phyloP scores from a whole-genome alignment of 192 early-diverging fungal genomes.

The Piromyces finnis region DNA sequence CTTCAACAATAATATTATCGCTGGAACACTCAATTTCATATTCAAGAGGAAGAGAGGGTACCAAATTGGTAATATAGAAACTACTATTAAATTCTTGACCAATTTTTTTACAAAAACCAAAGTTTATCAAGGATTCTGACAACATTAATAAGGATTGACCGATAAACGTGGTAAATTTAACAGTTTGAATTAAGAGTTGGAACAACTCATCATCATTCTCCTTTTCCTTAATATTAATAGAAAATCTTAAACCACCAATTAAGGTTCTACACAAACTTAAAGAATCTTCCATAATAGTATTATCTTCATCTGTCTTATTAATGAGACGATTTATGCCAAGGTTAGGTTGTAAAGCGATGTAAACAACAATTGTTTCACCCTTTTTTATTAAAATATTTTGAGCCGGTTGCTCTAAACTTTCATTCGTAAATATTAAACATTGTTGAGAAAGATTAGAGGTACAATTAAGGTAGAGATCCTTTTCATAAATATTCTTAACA shows the following conservation, averaged over 20 bases:
- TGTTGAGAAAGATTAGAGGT: slow-evolving; percentile 65
- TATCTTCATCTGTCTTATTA: neutral
- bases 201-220: slow-evolving; percentile 9
- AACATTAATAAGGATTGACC: slow-evolving; percentile 58
- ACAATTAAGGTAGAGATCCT: slow-evolving; percentile 49
- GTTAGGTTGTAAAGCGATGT: slow-evolving; percentile 58
- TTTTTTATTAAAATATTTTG: slow-evolving; percentile 31
- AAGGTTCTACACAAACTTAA: slow-evolving; percentile 38
- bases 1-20: neutral
- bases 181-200: slow-evolving; percentile 45
- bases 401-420: slow-evolving; percentile 12
- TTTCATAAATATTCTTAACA: slow-evolving; percentile 49
- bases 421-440: slow-evolving; percentile 48
- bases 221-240: slow-evolving; percentile 30
- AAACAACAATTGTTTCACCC: slow-evolving; percentile 32
- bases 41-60: slow-evolving; percentile 47
- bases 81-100: slow-evolving; percentile 30
- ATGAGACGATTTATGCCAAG: slow-evolving; percentile 1
- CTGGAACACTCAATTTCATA: slow-evolving; percentile 27
- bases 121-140: slow-evolving; percentile 40
- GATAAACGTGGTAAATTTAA: slow-evolving; percentile 63
- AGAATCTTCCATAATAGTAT: slow-evolving; percentile 6
- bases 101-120: slow-evolving; percentile 31
- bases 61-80: slow-evolving; percentile 51
- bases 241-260: slow-evolving; percentile 67